Conservation (phyloP, 2,329 filamentous ascomycete genomes). For the Myriosclerotinia scirpicola region DNA sequence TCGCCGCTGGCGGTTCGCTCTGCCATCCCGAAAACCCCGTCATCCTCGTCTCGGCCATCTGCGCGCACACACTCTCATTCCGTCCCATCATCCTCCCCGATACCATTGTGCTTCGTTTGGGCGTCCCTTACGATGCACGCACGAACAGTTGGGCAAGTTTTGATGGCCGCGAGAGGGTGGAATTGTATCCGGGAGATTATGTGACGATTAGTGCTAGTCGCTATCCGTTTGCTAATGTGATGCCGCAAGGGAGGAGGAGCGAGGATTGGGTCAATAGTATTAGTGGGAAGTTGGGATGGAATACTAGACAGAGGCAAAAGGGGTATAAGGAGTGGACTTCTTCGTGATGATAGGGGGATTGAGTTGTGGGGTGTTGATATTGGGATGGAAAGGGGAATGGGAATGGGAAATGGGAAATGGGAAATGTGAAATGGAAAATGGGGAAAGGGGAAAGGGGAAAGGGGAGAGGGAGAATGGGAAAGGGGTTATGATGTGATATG, state of each 20-base stretch:
- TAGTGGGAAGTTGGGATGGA: constrained; percentile 76
- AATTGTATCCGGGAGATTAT: constrained; percentile 76
- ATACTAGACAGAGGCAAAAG: constrained; percentile 76
- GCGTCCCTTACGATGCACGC: constrained; percentile 90
- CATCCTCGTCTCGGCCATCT: constrained; percentile 91
- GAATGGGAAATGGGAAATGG: not conserved
- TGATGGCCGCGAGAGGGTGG: constrained; percentile 86
- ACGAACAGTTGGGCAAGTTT: constrained; percentile 97
- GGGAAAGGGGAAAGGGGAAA: no score
- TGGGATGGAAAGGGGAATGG: not conserved
- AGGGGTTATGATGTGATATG: not conserved
- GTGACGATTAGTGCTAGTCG: constrained; percentile 79
- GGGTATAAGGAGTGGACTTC: constrained; percentile 47
- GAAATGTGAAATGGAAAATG: no score
- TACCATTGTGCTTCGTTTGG: constrained; percentile 88
- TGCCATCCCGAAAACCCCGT: constrained; percentile 97
- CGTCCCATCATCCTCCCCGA: constrained; percentile 95
- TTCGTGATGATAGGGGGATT: not conserved
- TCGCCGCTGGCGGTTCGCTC: constrained; percentile 90
- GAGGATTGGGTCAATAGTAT: constrained; percentile 86
- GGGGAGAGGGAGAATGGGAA: not conserved
- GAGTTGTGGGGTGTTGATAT: not conserved
- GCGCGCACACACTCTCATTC: constrained; percentile 92
- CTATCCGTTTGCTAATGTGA: constrained; percentile 77
- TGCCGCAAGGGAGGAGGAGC: constrained; percentile 65